phyloP scores from a whole-genome alignment of 2,329 filamentous ascomycete genomes.

The Dichotomopilus funicola region DNA sequence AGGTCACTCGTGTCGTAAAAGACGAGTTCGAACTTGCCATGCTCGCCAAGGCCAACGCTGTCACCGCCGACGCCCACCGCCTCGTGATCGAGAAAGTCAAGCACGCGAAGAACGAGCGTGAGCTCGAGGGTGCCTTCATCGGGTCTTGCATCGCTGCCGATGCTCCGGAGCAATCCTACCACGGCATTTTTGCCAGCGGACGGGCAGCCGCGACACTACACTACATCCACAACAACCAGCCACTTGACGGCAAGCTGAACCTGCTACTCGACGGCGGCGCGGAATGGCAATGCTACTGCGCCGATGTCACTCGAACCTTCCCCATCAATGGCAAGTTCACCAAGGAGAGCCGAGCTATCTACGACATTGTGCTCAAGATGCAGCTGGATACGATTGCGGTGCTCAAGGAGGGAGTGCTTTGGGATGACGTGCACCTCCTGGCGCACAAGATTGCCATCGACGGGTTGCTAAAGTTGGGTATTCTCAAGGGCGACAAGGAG shows the following conservation, averaged over 20 bases:
- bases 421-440: slow-evolving; percentile 74
- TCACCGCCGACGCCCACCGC: slow-evolving; percentile 62
- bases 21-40: slow-evolving; percentile 68
- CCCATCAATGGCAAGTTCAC: slow-evolving; percentile 69
- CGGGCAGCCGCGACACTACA: slow-evolving; percentile 78
- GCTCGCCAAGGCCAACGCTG: slow-evolving; percentile 63
- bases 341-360: slow-evolving; percentile 64
- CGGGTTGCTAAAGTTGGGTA: slow-evolving; percentile 67
- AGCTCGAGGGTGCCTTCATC: slow-evolving; percentile 76
- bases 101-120: slow-evolving; percentile 66
- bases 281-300: slow-evolving; percentile 67
- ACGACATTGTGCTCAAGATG: slow-evolving; percentile 81
- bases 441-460: slow-evolving; percentile 79
- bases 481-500: slow-evolving; percentile 60
- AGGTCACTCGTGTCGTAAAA: slow-evolving; percentile 63
- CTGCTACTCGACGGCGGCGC: slow-evolving; percentile 79
- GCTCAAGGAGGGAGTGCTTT: slow-evolving; percentile 67
- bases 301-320: slow-evolving; percentile 76
- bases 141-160: slow-evolving; percentile 68
- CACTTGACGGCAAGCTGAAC: slow-evolving; percentile 65
- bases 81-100: slow-evolving; percentile 55
- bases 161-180: slow-evolving; percentile 78
- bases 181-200: slow-evolving; percentile 77
- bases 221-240: slow-evolving; percentile 73
- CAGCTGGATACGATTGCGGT: slow-evolving; percentile 68